Evolutionary conservation across 2,329 filamentous ascomycete genomes (phyloP).

Genomic region (Trichophaea hybrida): DNA sequence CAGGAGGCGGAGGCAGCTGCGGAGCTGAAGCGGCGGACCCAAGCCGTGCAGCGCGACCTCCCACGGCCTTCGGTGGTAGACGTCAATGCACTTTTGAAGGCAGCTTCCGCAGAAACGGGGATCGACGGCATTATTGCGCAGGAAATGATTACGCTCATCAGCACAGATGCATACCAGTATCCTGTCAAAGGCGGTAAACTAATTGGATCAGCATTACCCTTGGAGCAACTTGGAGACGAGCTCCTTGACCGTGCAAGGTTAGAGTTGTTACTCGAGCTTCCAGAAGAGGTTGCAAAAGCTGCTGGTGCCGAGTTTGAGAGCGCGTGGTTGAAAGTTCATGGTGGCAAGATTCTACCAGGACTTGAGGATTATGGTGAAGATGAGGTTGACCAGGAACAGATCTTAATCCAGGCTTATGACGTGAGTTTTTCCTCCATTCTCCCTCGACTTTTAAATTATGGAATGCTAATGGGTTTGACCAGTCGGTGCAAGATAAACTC

Average conservation of each 20-base stretch:
- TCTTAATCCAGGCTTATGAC: slow-evolving; percentile 59
- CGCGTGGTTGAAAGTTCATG: slow-evolving; percentile 33
- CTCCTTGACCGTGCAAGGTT: slow-evolving; percentile 60
- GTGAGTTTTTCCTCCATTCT: slow-evolving; percentile 35
- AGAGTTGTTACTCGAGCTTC: slow-evolving; percentile 56
- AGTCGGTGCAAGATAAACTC: slow-evolving; percentile 60
- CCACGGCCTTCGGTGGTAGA: slow-evolving; percentile 65
- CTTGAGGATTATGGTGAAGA: slow-evolving; percentile 68
- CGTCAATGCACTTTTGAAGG: slow-evolving; percentile 50
- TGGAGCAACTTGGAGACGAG: slow-evolving; percentile 55
- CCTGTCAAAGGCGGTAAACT: slow-evolving; percentile 55
- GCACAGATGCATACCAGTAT: slow-evolving; percentile 63
- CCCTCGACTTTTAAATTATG: not conserved
- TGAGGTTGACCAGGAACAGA: slow-evolving; percentile 48
- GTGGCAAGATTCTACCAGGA: slow-evolving; percentile 49
- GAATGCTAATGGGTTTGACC: slow-evolving; percentile 8
- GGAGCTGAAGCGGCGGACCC: slow-evolving; percentile 70
- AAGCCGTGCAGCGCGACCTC: slow-evolving; percentile 74
- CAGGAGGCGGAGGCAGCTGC: slow-evolving; percentile 51
- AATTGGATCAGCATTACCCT: slow-evolving; percentile 43
- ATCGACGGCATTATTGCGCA: slow-evolving; percentile 44
- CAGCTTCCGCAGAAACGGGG: slow-evolving; percentile 39
- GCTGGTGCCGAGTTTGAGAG: slow-evolving; percentile 40
- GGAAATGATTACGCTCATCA: slow-evolving; percentile 67
- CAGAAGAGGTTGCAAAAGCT: slow-evolving; percentile 39